A percentile compares a stretch with the other conserved stretches of the same genome.
Conservation (phyloP, 2,329 filamentous ascomycete species). For the Corynespora cassiicola region DNA sequence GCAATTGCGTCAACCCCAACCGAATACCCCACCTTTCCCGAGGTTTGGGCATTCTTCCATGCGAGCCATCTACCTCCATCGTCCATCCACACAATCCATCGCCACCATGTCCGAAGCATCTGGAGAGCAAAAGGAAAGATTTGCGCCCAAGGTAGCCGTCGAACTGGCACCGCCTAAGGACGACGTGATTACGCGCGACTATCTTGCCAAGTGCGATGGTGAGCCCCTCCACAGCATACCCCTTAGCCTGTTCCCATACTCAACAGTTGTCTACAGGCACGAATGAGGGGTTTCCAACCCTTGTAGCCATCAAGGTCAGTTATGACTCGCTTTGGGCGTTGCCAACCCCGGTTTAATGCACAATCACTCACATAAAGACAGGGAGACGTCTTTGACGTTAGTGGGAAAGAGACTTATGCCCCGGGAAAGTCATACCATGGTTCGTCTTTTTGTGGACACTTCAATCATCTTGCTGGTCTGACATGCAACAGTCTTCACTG, state of each 20-base stretch:
- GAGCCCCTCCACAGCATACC: slow-evolving; percentile 37
- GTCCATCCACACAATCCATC: too few relatives aligned
- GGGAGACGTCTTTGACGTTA: slow-evolving; percentile 95
- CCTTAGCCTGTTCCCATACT: slow-evolving; percentile 1
- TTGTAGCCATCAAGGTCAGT: slow-evolving; percentile 65
- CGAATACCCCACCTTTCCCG: too few relatives aligned
- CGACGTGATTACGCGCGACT: slow-evolving; percentile 81
- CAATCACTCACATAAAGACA: slow-evolving; percentile 46
- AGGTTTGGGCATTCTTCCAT: too few relatives aligned
- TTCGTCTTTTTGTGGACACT: slow-evolving; percentile 52
- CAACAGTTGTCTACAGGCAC: slow-evolving; percentile 57
- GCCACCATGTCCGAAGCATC: slow-evolving; percentile 39
- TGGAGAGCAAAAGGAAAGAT: slow-evolving; percentile 58
- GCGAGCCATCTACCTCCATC: too few relatives aligned
- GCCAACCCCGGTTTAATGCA: not conserved
- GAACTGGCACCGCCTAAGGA: slow-evolving; percentile 83
- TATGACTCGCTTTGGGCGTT: not conserved
- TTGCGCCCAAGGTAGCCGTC: slow-evolving; percentile 80
- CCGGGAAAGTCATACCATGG: slow-evolving; percentile 84
- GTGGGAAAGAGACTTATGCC: slow-evolving; percentile 84
- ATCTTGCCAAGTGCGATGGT: slow-evolving; percentile 86
- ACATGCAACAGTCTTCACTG: slow-evolving; percentile 79
- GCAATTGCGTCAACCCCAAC: too few relatives aligned
- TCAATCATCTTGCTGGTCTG: not conserved
- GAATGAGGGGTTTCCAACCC: slow-evolving; percentile 66